phyloP scores from a whole-genome alignment of 805 yeast species.

The Metschnikowia corniflorae region DNA sequence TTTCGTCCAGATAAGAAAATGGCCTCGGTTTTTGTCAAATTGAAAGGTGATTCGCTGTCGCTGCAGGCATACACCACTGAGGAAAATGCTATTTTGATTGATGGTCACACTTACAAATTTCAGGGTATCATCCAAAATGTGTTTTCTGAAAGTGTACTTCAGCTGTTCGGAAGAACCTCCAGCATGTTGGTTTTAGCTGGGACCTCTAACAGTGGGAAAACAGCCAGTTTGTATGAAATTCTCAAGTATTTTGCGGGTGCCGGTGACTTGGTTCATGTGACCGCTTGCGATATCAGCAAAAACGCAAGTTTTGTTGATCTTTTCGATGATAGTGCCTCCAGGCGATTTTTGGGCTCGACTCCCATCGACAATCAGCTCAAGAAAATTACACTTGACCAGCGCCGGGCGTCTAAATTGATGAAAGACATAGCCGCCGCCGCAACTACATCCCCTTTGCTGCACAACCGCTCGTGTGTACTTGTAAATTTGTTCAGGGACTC shows the following conservation, averaged over 20 bases:
- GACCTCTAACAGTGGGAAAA: slow-evolving; percentile 24
- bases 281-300: slow-evolving; percentile 29
- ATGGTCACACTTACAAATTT: slow-evolving; percentile 23
- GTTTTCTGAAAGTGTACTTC: slow-evolving; percentile 3
- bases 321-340: slow-evolving; percentile 14
- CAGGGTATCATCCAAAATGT: slow-evolving; percentile 15
- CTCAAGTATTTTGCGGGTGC: slow-evolving; percentile 14
- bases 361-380: slow-evolving; percentile 18
- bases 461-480: slow-evolving; percentile 28
- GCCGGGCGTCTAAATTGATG: slow-evolving; percentile 16
- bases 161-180: slow-evolving; percentile 7
- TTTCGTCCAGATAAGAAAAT: too few relatives aligned
- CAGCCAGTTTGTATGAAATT: slow-evolving; percentile 24
- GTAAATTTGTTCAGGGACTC: slow-evolving; percentile 21
- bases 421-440: slow-evolving; percentile 18
- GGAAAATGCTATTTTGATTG: slow-evolving; percentile 18
- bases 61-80: background rate
- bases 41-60: slow-evolving; percentile 17
- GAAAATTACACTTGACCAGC: slow-evolving; percentile 8
- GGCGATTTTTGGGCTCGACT: slow-evolving; percentile 11
- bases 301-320: slow-evolving; percentile 27
- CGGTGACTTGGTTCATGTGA: slow-evolving; percentile 14
- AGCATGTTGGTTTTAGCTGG: slow-evolving; percentile 14
- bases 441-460: slow-evolving; percentile 19
- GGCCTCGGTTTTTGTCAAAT: slow-evolving; percentile 18